Evolutionary conservation across 202 grass and related monocot genomes (phyloP).

Genomic region (Setaria italica): DNA sequence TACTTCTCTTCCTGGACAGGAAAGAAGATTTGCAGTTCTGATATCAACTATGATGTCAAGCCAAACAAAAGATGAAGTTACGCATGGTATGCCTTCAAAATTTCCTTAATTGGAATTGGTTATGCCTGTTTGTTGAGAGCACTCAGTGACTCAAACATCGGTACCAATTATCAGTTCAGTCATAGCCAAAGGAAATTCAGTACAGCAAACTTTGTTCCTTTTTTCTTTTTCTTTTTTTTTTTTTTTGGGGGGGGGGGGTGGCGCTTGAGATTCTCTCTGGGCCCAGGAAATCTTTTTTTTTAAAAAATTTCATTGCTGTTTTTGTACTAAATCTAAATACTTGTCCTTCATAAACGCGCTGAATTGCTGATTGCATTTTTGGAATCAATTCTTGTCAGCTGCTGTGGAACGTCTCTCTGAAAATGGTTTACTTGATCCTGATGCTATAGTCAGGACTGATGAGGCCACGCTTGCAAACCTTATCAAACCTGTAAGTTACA

Average conservation of each 20-base stretch:
- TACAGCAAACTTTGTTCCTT: no score
- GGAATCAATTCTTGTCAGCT: constrained; percentile 66
- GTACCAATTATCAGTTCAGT: neutral
- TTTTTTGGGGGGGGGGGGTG: no score
- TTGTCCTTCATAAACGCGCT: constrained; percentile 27
- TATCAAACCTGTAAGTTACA: constrained; percentile 84
- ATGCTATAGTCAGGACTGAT: constrained; percentile 79
- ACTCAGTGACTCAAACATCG: neutral
- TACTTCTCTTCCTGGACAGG: constrained; percentile 54
- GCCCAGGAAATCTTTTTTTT: constrained; percentile 8
- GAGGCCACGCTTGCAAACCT: constrained; percentile 72
- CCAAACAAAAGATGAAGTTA: constrained; percentile 98
- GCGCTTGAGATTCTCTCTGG: neutral
- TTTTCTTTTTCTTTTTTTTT: no score
- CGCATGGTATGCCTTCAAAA: constrained; percentile 67
- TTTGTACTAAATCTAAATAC: constrained; percentile 14
- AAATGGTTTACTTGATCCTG: constrained; percentile 82
- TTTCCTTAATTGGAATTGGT: constrained; percentile 18
- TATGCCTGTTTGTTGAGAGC: neutral
- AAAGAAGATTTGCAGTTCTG: constrained; percentile 90
- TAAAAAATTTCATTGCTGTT: neutral
- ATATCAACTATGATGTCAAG: constrained; percentile 88
- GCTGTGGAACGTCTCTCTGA: constrained; percentile 79
- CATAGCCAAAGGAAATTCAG: neutral
- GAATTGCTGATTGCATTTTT: constrained; percentile 43